phyloP scores from a whole-genome alignment of 352 stramenopile species.

The Phytophthora sansomeana region DNA sequence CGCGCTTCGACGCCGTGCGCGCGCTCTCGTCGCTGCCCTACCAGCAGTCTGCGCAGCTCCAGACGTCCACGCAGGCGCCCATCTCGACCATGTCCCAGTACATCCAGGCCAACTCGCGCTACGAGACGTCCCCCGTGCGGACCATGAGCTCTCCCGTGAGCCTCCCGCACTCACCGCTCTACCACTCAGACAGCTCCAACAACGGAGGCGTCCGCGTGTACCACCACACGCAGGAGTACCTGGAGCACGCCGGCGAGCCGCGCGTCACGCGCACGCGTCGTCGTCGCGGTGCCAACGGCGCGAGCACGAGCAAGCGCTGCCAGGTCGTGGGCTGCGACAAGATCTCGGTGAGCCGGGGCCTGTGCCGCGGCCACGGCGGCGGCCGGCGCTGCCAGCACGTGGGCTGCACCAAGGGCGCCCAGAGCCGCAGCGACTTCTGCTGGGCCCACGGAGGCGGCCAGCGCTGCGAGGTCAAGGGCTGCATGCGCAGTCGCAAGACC shows the following conservation, averaged over 20 bases:
- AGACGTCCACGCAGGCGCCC: constrained; percentile 7
- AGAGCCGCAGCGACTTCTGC: constrained; percentile 69
- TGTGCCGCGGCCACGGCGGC: constrained; percentile 69
- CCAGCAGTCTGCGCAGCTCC: constrained; percentile 17
- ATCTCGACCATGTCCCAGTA: constrained; percentile 35
- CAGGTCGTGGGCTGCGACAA: constrained; percentile 61
- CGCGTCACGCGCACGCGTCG: constrained; percentile 27
- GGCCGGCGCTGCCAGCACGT: constrained; percentile 60
- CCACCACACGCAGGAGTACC: constrained; percentile 22
- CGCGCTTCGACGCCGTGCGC: constrained; percentile 33
- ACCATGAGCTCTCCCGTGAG: neutral
- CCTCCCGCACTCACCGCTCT: constrained; percentile 31
- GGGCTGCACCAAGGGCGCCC: constrained; percentile 59
- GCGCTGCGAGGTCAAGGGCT: constrained; percentile 66
- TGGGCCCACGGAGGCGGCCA: constrained; percentile 72
- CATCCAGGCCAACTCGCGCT: constrained; percentile 38
- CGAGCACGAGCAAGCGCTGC: constrained; percentile 64
- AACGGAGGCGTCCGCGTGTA: constrained; percentile 28
- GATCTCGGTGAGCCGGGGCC: constrained; percentile 64
- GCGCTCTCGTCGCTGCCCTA: constrained; percentile 31
- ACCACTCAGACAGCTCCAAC: constrained; percentile 42
- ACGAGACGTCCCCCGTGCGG: constrained; percentile 26
- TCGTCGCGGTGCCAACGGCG: constrained; percentile 42
- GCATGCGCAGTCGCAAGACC: constrained; percentile 68
- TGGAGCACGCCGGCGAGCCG: constrained; percentile 17